These are phyloP conservation scores for Boletus albobrunnescens DNA, from an alignment of 1,284 basidiomycete genomes.

Conservation along the genomic window DNA sequence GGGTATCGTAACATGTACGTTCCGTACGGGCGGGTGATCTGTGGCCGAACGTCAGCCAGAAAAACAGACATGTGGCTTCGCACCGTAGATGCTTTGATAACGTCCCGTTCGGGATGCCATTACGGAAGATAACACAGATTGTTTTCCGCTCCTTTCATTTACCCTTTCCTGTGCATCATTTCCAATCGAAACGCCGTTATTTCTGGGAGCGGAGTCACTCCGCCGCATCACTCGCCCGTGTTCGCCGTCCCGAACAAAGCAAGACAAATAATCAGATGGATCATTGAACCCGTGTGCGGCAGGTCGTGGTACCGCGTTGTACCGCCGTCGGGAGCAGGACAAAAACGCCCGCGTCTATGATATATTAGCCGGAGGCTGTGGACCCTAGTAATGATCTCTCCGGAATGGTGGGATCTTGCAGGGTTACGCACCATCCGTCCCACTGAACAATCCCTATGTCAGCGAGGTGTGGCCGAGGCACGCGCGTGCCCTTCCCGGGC, in stretches of 20 bases:
- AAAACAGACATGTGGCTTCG: neutral
- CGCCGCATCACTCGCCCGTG: neutral
- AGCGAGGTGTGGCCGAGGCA: neutral
- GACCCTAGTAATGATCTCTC: too few relatives aligned
- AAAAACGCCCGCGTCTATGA: too few relatives aligned
- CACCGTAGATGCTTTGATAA: neutral
- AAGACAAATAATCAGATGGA: conserved; percentile 2
- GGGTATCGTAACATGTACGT: neutral
- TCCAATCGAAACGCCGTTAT: conserved; percentile 14
- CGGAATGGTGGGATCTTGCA: too few relatives aligned
- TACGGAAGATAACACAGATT: neutral
- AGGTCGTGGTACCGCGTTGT: too few relatives aligned
- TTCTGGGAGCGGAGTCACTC: conserved; percentile 10
- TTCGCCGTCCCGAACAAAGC: conserved; percentile 14
- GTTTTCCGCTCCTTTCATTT: conserved; percentile 8
- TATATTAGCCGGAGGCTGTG: neutral
- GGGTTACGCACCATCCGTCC: neutral
- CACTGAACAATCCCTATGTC: too few relatives aligned
- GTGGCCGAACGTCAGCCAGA: neutral
- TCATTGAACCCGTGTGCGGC: too few relatives aligned
- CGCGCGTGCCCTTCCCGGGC: neutral
- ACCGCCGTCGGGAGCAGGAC: too few relatives aligned
- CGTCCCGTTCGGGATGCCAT: neutral
- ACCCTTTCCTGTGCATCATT: conserved; percentile 8
- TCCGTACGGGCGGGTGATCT: conserved; percentile 3